These are phyloP conservation scores for Globisporangium takayamanum DNA, from an alignment of 352 stramenopile genomes.

Conservation along the genomic window DNA sequence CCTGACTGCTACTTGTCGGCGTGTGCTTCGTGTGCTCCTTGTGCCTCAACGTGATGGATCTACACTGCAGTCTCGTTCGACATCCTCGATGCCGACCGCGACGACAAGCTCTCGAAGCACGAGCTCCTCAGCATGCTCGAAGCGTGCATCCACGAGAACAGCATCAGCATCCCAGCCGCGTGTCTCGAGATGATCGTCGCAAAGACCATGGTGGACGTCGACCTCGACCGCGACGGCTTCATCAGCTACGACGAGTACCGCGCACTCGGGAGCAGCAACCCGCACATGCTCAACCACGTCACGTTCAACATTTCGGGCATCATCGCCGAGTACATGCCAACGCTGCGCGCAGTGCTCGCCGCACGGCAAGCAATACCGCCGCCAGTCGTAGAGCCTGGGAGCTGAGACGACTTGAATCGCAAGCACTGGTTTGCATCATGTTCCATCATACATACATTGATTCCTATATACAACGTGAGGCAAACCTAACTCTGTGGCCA, in stretches of 20 bases:
- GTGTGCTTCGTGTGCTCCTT: background rate
- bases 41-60: background rate
- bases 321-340: slow-evolving; percentile 69
- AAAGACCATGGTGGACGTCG: slow-evolving; percentile 68
- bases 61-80: slow-evolving; percentile 58
- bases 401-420: background rate
- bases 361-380: slow-evolving; percentile 11
- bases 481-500: no score
- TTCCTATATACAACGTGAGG: background rate
- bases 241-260: slow-evolving; percentile 75
- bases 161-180: slow-evolving; percentile 63
- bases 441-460: slow-evolving; percentile 3
- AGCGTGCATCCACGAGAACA: slow-evolving; percentile 68
- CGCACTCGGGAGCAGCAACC: slow-evolving; percentile 45
- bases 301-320: slow-evolving; percentile 77
- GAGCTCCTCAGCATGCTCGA: slow-evolving; percentile 71
- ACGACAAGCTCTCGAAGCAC: slow-evolving; percentile 63
- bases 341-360: slow-evolving; percentile 43
- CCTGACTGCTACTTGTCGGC: background rate
- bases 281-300: slow-evolving; percentile 77
- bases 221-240: slow-evolving; percentile 57
- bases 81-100: slow-evolving; percentile 65
- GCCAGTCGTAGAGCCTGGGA: slow-evolving; percentile 7
- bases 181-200: slow-evolving; percentile 56
- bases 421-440: background rate